These are phyloP conservation scores for Fusarium circinatum DNA, from an alignment of 2,329 filamentous ascomycete species.

Conservation along the genomic window DNA sequence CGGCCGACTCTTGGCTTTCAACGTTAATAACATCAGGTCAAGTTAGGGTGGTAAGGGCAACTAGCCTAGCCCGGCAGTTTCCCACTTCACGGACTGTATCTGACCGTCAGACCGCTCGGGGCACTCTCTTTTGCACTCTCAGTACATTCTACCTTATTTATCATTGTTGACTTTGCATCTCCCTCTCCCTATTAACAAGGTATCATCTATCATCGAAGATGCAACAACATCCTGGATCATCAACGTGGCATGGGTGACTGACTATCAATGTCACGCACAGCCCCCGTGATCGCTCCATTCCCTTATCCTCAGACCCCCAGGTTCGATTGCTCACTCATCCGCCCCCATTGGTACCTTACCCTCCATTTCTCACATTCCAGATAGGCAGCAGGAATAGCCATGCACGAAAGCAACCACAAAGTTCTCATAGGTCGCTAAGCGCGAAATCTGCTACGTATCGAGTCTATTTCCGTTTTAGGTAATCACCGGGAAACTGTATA, in stretches of 20 bases:
- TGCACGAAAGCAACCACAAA: conserved; percentile 31
- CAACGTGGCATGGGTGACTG: conserved; percentile 16
- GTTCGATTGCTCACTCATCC: conserved; percentile 21
- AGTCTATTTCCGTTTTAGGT: conserved; percentile 16
- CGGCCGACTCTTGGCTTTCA: conserved; percentile 28
- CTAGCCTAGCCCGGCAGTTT: conserved; percentile 17
- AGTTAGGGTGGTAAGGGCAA: background rate
- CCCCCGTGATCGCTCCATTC: conserved; percentile 23
- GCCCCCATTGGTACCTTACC: conserved; percentile 24
- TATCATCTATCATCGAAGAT: conserved; percentile 14
- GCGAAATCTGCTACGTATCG: conserved; percentile 3
- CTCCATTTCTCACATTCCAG: conserved; percentile 4
- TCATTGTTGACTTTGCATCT: conserved; percentile 7
- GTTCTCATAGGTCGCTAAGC: conserved; percentile 19
- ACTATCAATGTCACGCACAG: conserved; percentile 32
- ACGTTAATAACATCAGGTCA: background rate
- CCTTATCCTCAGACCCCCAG: conserved; percentile 15
- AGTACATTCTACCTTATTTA: background rate
- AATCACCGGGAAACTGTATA: conserved; percentile 25
- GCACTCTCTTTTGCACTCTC: background rate
- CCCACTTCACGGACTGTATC: conserved; percentile 7
- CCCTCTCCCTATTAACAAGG: conserved; percentile 18
- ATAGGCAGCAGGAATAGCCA: conserved; percentile 25
- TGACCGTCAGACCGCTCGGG: conserved; percentile 8
- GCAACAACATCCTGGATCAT: conserved; percentile 19